phyloP scores from a whole-genome alignment of 2,329 filamentous ascomycete genomes.

The Alternaria burnsii region DNA sequence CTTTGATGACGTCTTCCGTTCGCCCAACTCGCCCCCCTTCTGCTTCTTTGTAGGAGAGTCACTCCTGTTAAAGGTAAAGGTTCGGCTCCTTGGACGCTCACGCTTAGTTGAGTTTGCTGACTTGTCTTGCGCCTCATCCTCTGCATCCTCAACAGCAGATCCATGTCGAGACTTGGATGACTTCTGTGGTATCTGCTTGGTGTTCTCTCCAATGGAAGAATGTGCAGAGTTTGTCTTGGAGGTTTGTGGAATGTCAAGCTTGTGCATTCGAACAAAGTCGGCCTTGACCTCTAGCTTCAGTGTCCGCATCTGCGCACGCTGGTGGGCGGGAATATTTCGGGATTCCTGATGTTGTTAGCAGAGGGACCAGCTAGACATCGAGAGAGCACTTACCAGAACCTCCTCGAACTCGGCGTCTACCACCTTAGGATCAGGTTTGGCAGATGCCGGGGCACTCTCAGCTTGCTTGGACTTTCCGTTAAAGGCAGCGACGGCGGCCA shows the following conservation, averaged over 20 bases:
- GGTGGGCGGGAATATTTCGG: conserved; percentile 91
- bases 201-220: conserved; percentile 49
- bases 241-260: conserved; percentile 65
- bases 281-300: conserved; percentile 90
- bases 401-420: conserved; percentile 70
- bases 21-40: conserved; percentile 65
- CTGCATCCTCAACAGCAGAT: conserved; percentile 33
- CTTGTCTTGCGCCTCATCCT: conserved; percentile 16
- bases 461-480: conserved; percentile 61
- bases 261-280: conserved; percentile 92
- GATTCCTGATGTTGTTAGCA: conserved; percentile 71
- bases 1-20: conserved; percentile 67
- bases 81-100: conserved; percentile 70
- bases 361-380: background rate
- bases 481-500: conserved; percentile 71
- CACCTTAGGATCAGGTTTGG: conserved; percentile 60
- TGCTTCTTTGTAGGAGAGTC: conserved; percentile 79
- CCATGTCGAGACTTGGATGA: conserved; percentile 46
- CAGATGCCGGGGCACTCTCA: conserved; percentile 38
- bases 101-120: conserved; percentile 52
- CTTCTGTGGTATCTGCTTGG: conserved; percentile 55
- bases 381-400: conserved; percentile 63
- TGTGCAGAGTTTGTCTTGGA: conserved; percentile 57
- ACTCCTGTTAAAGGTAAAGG: conserved; percentile 80
- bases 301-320: conserved; percentile 93